Evolutionary conservation across 1,139 yeast species (phyloP).

Genomic region (Lodderomyces pseudojiufengensis): DNA sequence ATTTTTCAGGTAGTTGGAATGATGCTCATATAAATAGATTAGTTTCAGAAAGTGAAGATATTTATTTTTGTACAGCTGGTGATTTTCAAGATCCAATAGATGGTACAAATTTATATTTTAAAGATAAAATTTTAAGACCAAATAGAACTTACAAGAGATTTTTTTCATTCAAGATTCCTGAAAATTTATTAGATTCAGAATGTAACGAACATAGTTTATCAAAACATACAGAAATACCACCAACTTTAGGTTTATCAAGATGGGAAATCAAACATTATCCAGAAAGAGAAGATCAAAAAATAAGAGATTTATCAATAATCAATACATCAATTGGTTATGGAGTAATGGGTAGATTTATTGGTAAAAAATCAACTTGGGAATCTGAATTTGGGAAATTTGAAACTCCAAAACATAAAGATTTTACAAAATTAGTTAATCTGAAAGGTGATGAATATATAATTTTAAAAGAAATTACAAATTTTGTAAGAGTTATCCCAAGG

Average conservation of each 20-base stretch:
- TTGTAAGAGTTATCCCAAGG: slow-evolving; percentile 30
- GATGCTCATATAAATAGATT: slow-evolving; percentile 31
- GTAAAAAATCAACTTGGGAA: slow-evolving; percentile 25
- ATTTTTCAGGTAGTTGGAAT: slow-evolving; percentile 40
- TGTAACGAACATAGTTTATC: slow-evolving; percentile 34
- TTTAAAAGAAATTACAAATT: slow-evolving; percentile 28
- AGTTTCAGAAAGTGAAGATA: slow-evolving; percentile 18
- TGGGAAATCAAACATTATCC: slow-evolving; percentile 15
- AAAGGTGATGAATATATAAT: slow-evolving; percentile 43
- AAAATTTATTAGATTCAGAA: slow-evolving; percentile 35
- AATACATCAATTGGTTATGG: slow-evolving; percentile 35
- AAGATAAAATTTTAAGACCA: slow-evolving; percentile 26
- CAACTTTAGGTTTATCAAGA: slow-evolving; percentile 33
- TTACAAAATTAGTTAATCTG: slow-evolving; percentile 32
- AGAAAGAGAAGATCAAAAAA: slow-evolving; percentile 11
- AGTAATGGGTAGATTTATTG: slow-evolving; percentile 40
- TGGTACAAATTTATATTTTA: slow-evolving; percentile 24
- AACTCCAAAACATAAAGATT: slow-evolving; percentile 8
- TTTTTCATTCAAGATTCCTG: slow-evolving; percentile 42
- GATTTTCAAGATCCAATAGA: slow-evolving; percentile 26
- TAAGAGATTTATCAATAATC: slow-evolving; percentile 22
- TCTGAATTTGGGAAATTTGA: slow-evolving; percentile 15
- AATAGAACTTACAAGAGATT: slow-evolving; percentile 33
- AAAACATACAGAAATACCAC: slow-evolving; percentile 37
- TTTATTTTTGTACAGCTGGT: slow-evolving; percentile 16